Conservation (phyloP, 1,139 yeast species). For the Yamadazyma atlantica region DNA sequence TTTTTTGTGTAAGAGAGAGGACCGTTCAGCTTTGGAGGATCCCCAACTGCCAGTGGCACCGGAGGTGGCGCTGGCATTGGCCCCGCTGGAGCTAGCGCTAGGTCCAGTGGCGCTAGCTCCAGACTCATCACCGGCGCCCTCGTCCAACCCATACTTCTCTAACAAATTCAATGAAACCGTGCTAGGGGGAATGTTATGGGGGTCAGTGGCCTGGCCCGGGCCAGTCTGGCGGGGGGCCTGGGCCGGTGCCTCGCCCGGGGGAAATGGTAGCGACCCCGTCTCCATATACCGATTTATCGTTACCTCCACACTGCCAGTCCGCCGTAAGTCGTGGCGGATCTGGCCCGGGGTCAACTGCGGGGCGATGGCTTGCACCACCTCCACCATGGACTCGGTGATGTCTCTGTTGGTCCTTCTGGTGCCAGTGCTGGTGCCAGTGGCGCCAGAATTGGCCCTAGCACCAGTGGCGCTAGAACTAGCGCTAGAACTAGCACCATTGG, state of each 20-base stretch:
- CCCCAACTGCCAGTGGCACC: conserved; percentile 19
- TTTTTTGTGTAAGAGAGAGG: conserved; percentile 23
- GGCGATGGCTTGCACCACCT: conserved; percentile 79
- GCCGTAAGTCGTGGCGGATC: conserved; percentile 60
- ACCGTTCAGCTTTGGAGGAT: conserved; percentile 19
- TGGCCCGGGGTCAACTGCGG: conserved; percentile 73
- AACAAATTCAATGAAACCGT: conserved; percentile 29
- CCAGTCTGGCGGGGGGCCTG: conserved; percentile 8
- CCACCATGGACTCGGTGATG: conserved; percentile 81
- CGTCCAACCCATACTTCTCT: conserved; percentile 34
- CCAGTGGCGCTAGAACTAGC: conserved; percentile 6
- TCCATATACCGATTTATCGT: conserved; percentile 73
- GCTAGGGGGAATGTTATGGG: conserved; percentile 14
- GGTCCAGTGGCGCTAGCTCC: too few species aligned
- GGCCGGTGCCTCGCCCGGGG: conserved; percentile 45
- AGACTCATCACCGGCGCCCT: conserved; percentile 2
- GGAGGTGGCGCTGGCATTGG: too few species aligned
- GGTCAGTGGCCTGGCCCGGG: too few species aligned
- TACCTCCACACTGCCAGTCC: conserved; percentile 76
- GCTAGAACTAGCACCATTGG: conserved; percentile 8
- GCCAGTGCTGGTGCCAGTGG: conserved; percentile 4
- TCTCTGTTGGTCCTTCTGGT: conserved; percentile 38
- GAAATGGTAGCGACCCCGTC: conserved; percentile 63
- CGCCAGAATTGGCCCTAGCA: conserved; percentile 5
- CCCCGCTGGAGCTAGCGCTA: too few species aligned